phyloP scores from a whole-genome alignment of 2,329 filamentous ascomycete genomes.

The Microdochium bolleyi region DNA sequence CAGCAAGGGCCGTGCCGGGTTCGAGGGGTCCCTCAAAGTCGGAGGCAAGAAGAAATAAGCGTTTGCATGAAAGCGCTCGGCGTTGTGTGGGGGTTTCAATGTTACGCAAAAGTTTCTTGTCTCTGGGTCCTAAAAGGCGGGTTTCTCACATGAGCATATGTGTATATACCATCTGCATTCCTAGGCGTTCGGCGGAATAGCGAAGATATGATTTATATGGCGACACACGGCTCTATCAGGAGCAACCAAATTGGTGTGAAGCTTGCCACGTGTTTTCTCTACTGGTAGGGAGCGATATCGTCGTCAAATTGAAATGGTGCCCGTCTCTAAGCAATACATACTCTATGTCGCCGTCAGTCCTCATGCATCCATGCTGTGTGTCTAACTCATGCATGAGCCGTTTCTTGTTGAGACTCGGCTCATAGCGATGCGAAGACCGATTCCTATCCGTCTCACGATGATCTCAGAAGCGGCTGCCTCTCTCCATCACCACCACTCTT shows the following conservation, averaged over 20 bases:
- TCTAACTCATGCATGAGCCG: too few relatives aligned
- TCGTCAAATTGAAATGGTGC: too few relatives aligned
- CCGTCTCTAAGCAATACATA: too few relatives aligned
- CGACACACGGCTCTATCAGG: not conserved
- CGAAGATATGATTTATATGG: not conserved
- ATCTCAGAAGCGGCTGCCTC: not conserved
- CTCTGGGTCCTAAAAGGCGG: not conserved
- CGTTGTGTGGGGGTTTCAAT: too few relatives aligned
- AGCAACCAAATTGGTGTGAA: too few relatives aligned
- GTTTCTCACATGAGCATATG: not conserved
- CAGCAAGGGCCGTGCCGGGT: constrained; percentile 45
- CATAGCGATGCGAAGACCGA: not conserved
- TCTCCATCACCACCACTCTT: not conserved
- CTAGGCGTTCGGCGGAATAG: not conserved
- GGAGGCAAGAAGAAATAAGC: constrained; percentile 38
- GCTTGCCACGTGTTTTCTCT: too few relatives aligned
- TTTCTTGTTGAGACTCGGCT: too few relatives aligned
- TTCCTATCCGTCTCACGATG: not conserved
- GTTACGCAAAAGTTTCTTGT: not conserved
- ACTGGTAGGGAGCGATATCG: not conserved
- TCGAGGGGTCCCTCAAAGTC: constrained; percentile 60
- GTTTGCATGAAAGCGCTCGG: not conserved
- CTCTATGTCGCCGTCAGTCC: too few relatives aligned
- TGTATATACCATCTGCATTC: not conserved
- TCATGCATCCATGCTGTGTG: too few relatives aligned